phyloP scores from a whole-genome alignment of 495 filamentous ascomycete species.

The Daldinia bambusicola region DNA sequence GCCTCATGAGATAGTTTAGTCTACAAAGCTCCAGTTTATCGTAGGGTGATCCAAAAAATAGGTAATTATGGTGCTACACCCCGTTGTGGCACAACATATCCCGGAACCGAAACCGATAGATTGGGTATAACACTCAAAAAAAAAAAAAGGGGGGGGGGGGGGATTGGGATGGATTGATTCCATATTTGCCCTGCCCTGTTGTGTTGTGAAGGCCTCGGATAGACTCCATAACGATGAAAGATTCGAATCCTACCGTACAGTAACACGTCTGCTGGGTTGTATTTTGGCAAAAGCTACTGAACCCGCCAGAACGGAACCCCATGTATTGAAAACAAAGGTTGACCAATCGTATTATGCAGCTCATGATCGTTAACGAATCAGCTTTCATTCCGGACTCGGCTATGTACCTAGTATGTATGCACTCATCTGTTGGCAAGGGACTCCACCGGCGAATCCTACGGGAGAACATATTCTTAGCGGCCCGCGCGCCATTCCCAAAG shows the following conservation, averaged over 20 bases:
- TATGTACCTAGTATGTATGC: constrained; percentile 19
- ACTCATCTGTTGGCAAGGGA: constrained; percentile 30
- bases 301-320: constrained; percentile 53
- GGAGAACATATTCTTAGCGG: constrained; percentile 5
- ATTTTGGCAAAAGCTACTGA: constrained; percentile 35
- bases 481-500: constrained; percentile 7
- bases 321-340: constrained; percentile 8
- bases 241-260: constrained; percentile 22
- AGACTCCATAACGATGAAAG: constrained; percentile 8
- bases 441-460: constrained; percentile 30
- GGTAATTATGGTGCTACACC: constrained; percentile 8
- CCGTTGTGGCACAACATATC: not conserved
- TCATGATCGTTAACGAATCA: constrained; percentile 24
- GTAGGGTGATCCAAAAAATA: not conserved
- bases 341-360: constrained; percentile 30
- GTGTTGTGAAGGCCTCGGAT: constrained; percentile 13
- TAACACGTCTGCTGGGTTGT: constrained; percentile 26
- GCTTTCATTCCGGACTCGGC: constrained; percentile 18
- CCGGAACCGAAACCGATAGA: not conserved
- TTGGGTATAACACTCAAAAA: constrained; percentile 11
- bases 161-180: constrained; percentile 16
- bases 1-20: constrained; percentile 8
- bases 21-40: not conserved
- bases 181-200: constrained; percentile 8
- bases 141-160: no score